Conservation (phyloP, 2,329 filamentous ascomycete species). For the Diaporthe citri region DNA sequence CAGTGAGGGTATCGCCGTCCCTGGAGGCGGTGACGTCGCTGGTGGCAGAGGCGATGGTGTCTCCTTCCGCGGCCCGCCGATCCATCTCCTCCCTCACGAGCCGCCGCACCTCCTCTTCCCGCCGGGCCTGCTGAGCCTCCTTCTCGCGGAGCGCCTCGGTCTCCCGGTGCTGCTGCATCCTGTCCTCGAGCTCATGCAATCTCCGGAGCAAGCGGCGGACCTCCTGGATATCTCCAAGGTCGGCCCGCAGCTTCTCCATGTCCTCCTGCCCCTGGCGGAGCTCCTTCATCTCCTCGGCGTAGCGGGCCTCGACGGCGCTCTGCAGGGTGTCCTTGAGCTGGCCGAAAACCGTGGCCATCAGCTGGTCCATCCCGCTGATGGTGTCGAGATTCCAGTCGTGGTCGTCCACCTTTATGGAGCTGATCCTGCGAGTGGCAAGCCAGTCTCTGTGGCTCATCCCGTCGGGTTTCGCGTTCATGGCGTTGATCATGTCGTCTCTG, state of each 20-base stretch:
- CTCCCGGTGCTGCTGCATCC: not conserved
- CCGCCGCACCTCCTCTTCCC: too few species aligned
- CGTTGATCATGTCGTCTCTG: not conserved
- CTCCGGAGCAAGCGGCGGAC: not conserved
- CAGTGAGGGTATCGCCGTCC: not conserved
- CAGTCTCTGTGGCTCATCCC: not conserved
- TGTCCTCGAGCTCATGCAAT: not conserved
- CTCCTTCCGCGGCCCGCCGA: not conserved
- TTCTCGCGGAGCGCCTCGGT: not conserved
- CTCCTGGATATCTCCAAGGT: not conserved
- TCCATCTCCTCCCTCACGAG: not conserved
- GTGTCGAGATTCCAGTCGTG: not conserved
- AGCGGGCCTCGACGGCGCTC: not conserved
- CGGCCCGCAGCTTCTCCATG: not conserved
- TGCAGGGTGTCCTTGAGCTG: not conserved
- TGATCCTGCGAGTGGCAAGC: too few species aligned
- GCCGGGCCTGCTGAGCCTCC: not conserved
- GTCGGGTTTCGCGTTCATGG: not conserved
- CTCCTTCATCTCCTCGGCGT: not conserved
- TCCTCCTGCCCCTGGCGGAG: not conserved
- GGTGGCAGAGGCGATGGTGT: not conserved
- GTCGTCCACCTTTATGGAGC: not conserved
- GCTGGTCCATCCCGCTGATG: not conserved
- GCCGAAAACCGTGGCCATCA: not conserved
- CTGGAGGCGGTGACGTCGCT: not conserved